phyloP scores from a whole-genome alignment of 192 early-diverging fungal species.

The Haplosporangium gracile region DNA sequence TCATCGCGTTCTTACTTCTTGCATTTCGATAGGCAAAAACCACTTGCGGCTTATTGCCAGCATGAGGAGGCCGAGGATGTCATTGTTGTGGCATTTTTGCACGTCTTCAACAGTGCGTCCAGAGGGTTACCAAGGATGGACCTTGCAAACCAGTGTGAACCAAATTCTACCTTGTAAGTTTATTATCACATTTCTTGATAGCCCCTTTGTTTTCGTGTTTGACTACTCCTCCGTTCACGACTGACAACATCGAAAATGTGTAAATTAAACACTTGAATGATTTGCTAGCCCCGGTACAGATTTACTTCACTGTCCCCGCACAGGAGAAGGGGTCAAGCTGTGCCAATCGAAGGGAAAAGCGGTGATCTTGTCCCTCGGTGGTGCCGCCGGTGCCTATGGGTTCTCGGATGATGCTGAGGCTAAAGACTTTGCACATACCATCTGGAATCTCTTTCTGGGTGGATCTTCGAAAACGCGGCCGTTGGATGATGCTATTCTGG shows the following conservation, averaged over 20 bases:
- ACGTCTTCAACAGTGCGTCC: constrained; percentile 69
- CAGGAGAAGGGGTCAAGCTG: constrained; percentile 74
- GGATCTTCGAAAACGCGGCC: constrained; percentile 73
- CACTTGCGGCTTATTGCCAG: constrained; percentile 72
- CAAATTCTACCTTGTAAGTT: constrained; percentile 58
- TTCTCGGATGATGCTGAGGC: constrained; percentile 70
- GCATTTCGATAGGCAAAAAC: constrained; percentile 40
- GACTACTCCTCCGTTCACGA: not conserved
- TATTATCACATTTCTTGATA: not conserved
- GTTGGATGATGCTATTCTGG: constrained; percentile 75
- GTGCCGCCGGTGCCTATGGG: constrained; percentile 73
- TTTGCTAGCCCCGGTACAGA: constrained; percentile 62
- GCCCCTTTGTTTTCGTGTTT: not conserved
- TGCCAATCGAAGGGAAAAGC: constrained; percentile 84
- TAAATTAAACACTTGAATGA: not conserved
- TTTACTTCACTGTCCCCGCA: constrained; percentile 75
- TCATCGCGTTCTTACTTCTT: not conserved
- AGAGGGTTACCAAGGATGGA: constrained; percentile 73
- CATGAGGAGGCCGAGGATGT: constrained; percentile 62
- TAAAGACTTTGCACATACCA: constrained; percentile 71
- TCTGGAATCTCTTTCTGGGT: constrained; percentile 85
- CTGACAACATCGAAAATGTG: not conserved
- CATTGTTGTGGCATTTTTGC: constrained; percentile 72
- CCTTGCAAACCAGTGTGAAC: constrained; percentile 75
- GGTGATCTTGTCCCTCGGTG: constrained; percentile 80